A percentile compares a stretch with the other conserved stretches of the same genome.
These are phyloP conservation scores for Colletotrichum musae DNA, from an alignment of 2,329 filamentous ascomycete genomes.

Conservation along the genomic window DNA sequence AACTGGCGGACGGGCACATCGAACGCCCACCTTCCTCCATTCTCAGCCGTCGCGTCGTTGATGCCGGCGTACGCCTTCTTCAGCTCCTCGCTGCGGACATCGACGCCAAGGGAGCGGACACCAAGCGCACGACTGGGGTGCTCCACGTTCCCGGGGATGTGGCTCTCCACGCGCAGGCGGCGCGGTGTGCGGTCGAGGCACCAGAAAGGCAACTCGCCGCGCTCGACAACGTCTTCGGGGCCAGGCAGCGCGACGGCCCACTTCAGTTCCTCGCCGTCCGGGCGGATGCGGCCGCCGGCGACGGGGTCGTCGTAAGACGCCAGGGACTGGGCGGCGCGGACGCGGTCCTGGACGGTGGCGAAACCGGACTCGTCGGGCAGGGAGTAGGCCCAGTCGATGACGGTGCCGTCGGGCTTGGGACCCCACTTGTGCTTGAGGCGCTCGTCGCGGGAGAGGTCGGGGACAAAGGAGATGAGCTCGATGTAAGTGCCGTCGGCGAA, in stretches of 20 bases:
- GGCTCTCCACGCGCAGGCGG: slow-evolving; percentile 67
- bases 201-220: slow-evolving; percentile 74
- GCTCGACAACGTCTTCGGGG: slow-evolving; percentile 45
- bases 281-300: slow-evolving; percentile 66
- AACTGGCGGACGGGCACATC: slow-evolving; percentile 34
- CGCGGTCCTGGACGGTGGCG: slow-evolving; percentile 52
- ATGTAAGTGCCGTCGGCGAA: slow-evolving; percentile 76
- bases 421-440: slow-evolving; percentile 72
- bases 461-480: slow-evolving; percentile 75
- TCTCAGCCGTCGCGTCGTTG: slow-evolving; percentile 8
- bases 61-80: slow-evolving; percentile 36
- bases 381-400: slow-evolving; percentile 75
- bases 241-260: slow-evolving; percentile 69
- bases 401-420: slow-evolving; percentile 59
- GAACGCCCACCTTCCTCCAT: slow-evolving; percentile 22
- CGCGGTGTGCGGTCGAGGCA: slow-evolving; percentile 74
- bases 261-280: slow-evolving; percentile 69
- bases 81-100: slow-evolving; percentile 44
- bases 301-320: slow-evolving; percentile 64
- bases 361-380: slow-evolving; percentile 55
- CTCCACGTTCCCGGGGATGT: slow-evolving; percentile 50
- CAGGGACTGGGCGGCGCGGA: slow-evolving; percentile 48
- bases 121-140: slow-evolving; percentile 69
- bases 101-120: slow-evolving; percentile 60
- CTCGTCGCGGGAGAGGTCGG: slow-evolving; percentile 48